Percentiles rank a stretch among this genome's conserved stretches.
These are phyloP conservation scores for Backusella psychrophila DNA, from an alignment of 192 early-diverging fungal genomes.

Conservation along the genomic window DNA sequence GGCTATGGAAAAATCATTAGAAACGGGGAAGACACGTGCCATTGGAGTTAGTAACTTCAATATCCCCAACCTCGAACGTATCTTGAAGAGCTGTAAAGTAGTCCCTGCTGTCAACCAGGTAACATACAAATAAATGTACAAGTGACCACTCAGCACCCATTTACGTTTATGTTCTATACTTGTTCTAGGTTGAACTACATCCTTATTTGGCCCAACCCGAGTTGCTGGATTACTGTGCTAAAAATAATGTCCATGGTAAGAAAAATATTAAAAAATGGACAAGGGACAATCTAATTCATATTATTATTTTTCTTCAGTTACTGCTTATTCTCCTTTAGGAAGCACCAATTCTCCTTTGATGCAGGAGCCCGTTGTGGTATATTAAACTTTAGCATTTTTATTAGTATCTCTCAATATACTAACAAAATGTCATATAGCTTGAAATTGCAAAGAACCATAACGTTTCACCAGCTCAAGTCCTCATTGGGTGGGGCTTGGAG, in stretches of 20 bases:
- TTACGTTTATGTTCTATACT: slow-evolving; percentile 5
- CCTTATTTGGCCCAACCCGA: slow-evolving; percentile 72
- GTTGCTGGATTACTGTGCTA: slow-evolving; percentile 69
- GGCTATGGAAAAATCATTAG: slow-evolving; percentile 50
- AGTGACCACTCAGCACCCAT: background rate
- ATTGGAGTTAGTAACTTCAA: slow-evolving; percentile 76
- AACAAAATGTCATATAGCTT: slow-evolving; percentile 1
- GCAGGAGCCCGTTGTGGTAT: slow-evolving; percentile 25
- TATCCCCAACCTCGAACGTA: slow-evolving; percentile 51
- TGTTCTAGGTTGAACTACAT: slow-evolving; percentile 77
- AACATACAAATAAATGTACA: background rate
- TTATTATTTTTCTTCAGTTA: slow-evolving; percentile 36
- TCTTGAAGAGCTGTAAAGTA: slow-evolving; percentile 44
- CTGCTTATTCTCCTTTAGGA: slow-evolving; percentile 87
- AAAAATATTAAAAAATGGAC: background rate
- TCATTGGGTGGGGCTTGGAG: slow-evolving; percentile 74
- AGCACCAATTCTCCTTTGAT: slow-evolving; percentile 22
- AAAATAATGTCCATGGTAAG: slow-evolving; percentile 58
- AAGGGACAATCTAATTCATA: background rate
- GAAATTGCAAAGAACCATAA: slow-evolving; percentile 66
- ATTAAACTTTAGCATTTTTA: background rate
- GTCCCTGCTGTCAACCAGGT: slow-evolving; percentile 66
- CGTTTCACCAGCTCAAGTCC: slow-evolving; percentile 69
- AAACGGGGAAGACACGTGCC: slow-evolving; percentile 44
- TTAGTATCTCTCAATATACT: background rate